Percentiles rank a stretch among this genome's conserved stretches.
Evolutionary conservation across 2,329 filamentous ascomycete genomes (phyloP).

Genomic region (Talaromyces albobiverticillius): DNA sequence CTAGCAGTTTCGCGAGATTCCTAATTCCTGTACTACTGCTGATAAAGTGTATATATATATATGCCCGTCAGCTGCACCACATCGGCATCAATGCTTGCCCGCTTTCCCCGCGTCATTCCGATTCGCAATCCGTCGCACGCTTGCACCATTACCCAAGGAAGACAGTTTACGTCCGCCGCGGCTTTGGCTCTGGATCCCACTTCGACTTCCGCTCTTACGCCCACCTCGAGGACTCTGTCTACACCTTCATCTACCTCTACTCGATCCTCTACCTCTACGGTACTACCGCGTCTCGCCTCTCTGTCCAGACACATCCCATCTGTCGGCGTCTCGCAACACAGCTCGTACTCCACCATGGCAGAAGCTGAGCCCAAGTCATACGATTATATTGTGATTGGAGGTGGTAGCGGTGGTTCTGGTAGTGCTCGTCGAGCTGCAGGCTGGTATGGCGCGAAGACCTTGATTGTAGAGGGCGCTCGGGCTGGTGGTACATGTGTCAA

Average conservation of each 20-base stretch:
- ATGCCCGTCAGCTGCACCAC: too few relatives aligned
- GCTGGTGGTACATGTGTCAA: conserved; percentile 53
- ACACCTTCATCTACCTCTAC: background rate
- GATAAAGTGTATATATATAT: too few relatives aligned
- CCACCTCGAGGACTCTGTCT: too few relatives aligned
- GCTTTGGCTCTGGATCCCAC: conserved; percentile 9
- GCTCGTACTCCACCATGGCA: conserved; percentile 38
- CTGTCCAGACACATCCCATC: conserved; percentile 42
- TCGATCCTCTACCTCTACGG: conserved; percentile 5
- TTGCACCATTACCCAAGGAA: background rate
- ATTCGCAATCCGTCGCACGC: conserved; percentile 9
- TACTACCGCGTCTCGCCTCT: conserved; percentile 16
- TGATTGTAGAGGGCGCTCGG: conserved; percentile 49
- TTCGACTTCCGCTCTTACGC: background rate
- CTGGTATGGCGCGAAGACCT: conserved; percentile 51
- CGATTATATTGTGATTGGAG: conserved; percentile 56
- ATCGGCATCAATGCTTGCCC: conserved; percentile 11
- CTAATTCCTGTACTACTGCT: too few relatives aligned
- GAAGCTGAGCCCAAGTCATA: conserved; percentile 47
- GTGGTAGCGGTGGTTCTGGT: conserved; percentile 52
- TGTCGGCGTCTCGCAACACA: conserved; percentile 16
- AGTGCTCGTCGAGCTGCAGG: conserved; percentile 50
- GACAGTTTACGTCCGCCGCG: background rate
- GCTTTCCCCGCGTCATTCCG: conserved; percentile 8
- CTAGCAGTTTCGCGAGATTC: too few relatives aligned